Conservation (phyloP, 768 basidiomycete genomes). For the Calocera viscosa region DNA sequence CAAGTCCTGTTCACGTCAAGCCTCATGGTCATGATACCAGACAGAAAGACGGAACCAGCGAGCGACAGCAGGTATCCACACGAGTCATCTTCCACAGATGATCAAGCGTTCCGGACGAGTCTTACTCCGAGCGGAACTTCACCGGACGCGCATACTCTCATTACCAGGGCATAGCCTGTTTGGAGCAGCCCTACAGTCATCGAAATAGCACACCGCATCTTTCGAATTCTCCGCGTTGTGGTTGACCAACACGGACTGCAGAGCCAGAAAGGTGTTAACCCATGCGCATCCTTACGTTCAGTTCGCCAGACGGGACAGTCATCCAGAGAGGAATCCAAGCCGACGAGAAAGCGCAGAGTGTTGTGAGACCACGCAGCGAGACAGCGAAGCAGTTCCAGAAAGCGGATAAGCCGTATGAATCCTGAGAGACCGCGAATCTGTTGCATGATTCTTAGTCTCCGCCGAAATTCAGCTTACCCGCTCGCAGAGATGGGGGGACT, state of each 20-base stretch:
- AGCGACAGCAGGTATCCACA: not conserved
- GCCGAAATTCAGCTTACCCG: constrained; percentile 26
- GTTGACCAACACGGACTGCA: constrained; percentile 7
- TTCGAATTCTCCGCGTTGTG: not conserved
- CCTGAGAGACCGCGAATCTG: constrained; percentile 1
- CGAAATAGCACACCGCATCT: not conserved
- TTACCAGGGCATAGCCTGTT: not conserved
- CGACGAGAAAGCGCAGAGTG: constrained; percentile 3
- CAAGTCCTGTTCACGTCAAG: not conserved
- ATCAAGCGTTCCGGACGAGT: not conserved
- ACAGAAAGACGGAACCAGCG: not conserved
- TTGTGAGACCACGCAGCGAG: not conserved
- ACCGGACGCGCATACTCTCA: not conserved
- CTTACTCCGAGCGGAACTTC: constrained; percentile 4
- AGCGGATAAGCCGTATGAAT: constrained; percentile 4
- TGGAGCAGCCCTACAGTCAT: not conserved
- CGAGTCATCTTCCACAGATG: constrained; percentile 9
- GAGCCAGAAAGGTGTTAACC: not conserved
- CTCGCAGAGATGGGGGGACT: constrained; percentile 22
- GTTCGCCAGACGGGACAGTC: constrained; percentile 2
- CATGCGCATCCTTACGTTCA: constrained; percentile 7
- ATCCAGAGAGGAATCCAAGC: constrained; percentile 1
- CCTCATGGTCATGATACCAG: not conserved
- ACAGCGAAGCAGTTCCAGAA: not conserved
- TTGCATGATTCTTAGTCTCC: not conserved